Conservation (phyloP, 2,329 filamentous ascomycete species). For the Hysterium pulicare region DNA sequence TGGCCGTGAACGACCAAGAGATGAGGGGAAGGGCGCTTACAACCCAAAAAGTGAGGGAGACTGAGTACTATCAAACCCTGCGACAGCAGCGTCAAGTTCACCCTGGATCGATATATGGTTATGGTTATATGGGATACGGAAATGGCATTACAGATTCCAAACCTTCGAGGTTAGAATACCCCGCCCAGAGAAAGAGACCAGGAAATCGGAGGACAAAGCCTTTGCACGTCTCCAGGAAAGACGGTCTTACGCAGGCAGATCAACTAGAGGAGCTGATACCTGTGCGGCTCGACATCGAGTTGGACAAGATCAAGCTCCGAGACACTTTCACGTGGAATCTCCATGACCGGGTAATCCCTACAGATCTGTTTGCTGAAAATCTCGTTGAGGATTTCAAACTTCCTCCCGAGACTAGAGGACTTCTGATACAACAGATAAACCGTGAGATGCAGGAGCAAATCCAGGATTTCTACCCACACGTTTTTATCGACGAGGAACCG, state of each 20-base stretch:
- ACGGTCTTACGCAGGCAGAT: conserved; percentile 75
- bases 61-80: conserved; percentile 67
- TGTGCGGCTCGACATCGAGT: conserved; percentile 86
- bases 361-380: conserved; percentile 81
- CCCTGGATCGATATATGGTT: conserved; percentile 59
- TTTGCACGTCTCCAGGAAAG: conserved; percentile 72
- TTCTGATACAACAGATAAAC: conserved; percentile 63
- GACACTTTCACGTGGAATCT: conserved; percentile 99
- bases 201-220: conserved; percentile 72
- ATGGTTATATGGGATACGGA: conserved; percentile 83
- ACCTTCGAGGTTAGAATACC: conserved; percentile 72
- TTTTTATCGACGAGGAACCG: conserved; percentile 84
- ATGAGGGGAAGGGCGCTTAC: conserved; percentile 46
- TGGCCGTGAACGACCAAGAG: conserved; percentile 50
- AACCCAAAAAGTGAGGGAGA: conserved; percentile 62
- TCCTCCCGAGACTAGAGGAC: conserved; percentile 61
- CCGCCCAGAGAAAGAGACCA: conserved; percentile 68
- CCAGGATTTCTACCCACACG: conserved; percentile 87
- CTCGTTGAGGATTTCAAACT: conserved; percentile 83
- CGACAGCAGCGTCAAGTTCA: conserved; percentile 57
- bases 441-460: conserved; percentile 83
- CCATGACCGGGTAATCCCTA: conserved; percentile 78
- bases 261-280: conserved; percentile 89
- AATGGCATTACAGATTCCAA: conserved; percentile 77
- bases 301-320: conserved; percentile 90